phyloP scores from a whole-genome alignment of 2,329 filamentous ascomycete species.

The Pseudocercospora musae region DNA sequence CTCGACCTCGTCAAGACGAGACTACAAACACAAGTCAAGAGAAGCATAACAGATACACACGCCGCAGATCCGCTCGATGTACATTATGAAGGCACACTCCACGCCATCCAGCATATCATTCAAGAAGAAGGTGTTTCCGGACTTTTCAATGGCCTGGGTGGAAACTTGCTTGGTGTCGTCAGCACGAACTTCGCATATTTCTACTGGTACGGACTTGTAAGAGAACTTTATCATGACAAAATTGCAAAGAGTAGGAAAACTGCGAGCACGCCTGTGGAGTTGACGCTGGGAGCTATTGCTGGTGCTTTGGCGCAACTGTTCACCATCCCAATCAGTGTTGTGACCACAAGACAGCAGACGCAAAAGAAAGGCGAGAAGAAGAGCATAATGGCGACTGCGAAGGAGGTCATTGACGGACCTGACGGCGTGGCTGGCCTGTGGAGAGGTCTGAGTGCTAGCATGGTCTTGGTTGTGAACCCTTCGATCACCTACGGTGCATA shows the following conservation, averaged over 20 bases:
- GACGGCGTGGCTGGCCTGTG: constrained; percentile 87
- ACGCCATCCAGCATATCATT: constrained; percentile 82
- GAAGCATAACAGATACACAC: constrained; percentile 40
- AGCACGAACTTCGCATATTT: constrained; percentile 99
- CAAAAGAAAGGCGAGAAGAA: constrained; percentile 81
- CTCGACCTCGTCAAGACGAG: constrained; percentile 97
- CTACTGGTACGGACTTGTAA: constrained; percentile 94
- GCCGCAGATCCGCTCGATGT: constrained; percentile 50
- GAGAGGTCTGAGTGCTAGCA: constrained; percentile 91
- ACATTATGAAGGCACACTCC: constrained; percentile 83
- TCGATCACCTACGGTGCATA: constrained; percentile 98
- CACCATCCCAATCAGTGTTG: constrained; percentile 92
- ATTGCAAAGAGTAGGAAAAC: constrained; percentile 32
- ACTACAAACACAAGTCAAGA: constrained; percentile 88
- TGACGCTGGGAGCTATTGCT: constrained; percentile 79
- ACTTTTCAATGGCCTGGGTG: constrained; percentile 84
- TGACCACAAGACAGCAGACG: constrained; percentile 95
- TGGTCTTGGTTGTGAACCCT: constrained; percentile 93
- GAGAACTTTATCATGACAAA: constrained; percentile 69
- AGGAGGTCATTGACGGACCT: constrained; percentile 83
- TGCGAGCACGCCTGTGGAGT: constrained; percentile 74
- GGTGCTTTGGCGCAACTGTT: constrained; percentile 92
- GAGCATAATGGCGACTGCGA: constrained; percentile 79
- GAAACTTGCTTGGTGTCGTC: constrained; percentile 83
- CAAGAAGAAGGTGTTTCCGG: constrained; percentile 75